These are phyloP conservation scores for Rhizophagus clarus DNA, from an alignment of 192 early-diverging fungal species.

Conservation along the genomic window DNA sequence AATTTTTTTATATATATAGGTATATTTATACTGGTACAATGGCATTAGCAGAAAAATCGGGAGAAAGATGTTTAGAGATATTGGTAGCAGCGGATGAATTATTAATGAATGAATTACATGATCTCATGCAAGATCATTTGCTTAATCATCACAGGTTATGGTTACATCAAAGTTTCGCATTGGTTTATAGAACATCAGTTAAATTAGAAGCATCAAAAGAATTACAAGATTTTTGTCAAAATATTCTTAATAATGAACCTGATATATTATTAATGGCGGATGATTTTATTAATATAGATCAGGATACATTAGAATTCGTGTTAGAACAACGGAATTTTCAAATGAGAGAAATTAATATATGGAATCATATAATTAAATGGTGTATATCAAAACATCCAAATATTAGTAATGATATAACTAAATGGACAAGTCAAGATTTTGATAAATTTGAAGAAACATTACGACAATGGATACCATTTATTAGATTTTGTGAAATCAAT, in stretches of 20 bases:
- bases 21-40: conserved; percentile 11
- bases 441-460: not conserved
- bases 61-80: not conserved
- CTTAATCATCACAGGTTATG: not conserved
- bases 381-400: not conserved
- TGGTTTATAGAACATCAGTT: not conserved
- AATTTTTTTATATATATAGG: not conserved
- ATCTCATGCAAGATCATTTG: not conserved
- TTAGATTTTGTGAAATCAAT: conserved; percentile 9
- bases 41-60: not conserved
- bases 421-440: not conserved
- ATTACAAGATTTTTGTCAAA: not conserved
- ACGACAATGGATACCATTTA: not conserved
- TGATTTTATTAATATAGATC: not conserved
- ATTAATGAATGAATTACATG: not conserved
- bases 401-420: not conserved
- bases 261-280: not conserved
- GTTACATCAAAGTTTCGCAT: not conserved
- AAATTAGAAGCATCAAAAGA: not conserved
- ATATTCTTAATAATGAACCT: not conserved
- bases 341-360: not conserved
- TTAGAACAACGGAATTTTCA: not conserved
- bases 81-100: conserved; percentile 7
- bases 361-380: conserved; percentile 13
- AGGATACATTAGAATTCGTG: not conserved